These are phyloP conservation scores for Plantago elongata DNA, from an alignment of 257 asterid species.

Conservation along the genomic window DNA sequence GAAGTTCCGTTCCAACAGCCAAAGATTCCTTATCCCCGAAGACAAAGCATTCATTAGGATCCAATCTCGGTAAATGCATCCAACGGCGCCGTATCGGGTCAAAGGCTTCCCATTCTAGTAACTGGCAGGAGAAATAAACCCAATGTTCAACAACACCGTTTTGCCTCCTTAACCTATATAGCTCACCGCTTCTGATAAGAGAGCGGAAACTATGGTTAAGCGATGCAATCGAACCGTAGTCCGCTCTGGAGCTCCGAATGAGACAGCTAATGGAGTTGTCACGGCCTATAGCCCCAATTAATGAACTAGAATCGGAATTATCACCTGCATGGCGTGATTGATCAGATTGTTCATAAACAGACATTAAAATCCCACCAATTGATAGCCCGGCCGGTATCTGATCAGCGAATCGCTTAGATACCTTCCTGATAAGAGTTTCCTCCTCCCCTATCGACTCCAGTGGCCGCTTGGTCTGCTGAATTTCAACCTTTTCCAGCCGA, in stretches of 20 bases:
- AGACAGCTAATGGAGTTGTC: constrained; percentile 57
- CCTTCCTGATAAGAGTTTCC: constrained; percentile 31
- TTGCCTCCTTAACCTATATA: constrained; percentile 39
- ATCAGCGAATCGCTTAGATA: constrained; percentile 36
- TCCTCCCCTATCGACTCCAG: constrained; percentile 42
- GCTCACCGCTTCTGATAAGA: constrained; percentile 46
- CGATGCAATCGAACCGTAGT: constrained; percentile 45
- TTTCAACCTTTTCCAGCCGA: constrained; percentile 38
- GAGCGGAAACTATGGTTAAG: constrained; percentile 54
- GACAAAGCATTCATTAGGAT: constrained; percentile 56
- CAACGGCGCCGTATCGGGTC: constrained; percentile 47
- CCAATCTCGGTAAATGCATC: constrained; percentile 65
- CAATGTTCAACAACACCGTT: constrained; percentile 68
- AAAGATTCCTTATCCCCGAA: constrained; percentile 83
- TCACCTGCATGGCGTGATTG: constrained; percentile 26
- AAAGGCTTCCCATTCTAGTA: constrained; percentile 63
- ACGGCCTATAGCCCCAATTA: constrained; percentile 42
- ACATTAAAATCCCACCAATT: constrained; percentile 25
- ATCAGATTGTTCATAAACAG: constrained; percentile 17
- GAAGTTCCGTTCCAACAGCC: constrained; percentile 94
- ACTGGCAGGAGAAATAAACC: constrained; percentile 58
- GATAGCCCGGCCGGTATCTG: constrained; percentile 24
- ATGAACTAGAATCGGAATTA: constrained; percentile 36
- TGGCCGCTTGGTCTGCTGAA: constrained; percentile 48
- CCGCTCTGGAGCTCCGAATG: constrained; percentile 63